Percentiles rank a stretch among this genome's conserved stretches.
Evolutionary conservation across 805 yeast species (phyloP).

Genomic region (Saccharomyces mikatae): DNA sequence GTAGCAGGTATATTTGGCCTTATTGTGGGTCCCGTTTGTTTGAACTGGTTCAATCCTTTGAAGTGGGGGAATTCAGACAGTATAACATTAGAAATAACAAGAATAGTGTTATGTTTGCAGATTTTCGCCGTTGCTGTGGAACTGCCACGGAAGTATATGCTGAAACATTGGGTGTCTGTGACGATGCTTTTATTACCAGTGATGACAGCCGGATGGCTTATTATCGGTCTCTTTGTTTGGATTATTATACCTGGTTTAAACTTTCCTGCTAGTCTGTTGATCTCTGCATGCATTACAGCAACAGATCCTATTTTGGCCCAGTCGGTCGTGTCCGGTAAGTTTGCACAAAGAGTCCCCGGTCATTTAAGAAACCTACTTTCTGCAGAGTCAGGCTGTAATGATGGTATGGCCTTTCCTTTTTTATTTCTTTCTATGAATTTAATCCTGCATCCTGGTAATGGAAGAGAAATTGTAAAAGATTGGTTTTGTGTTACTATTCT

Average conservation of each 20-base stretch:
- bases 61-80: slow-evolving; percentile 81
- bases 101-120: slow-evolving; percentile 78
- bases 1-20: slow-evolving; percentile 80
- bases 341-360: slow-evolving; percentile 88
- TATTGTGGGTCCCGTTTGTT: slow-evolving; percentile 80
- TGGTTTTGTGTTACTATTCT: slow-evolving; percentile 72
- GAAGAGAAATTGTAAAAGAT: slow-evolving; percentile 62
- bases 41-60: slow-evolving; percentile 75
- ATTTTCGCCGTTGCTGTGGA: slow-evolving; percentile 94
- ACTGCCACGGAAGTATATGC: slow-evolving; percentile 82
- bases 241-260: slow-evolving; percentile 62
- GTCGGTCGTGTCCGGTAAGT: slow-evolving; percentile 86
- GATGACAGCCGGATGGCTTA: slow-evolving; percentile 85
- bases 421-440: slow-evolving; percentile 63
- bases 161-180: slow-evolving; percentile 74
- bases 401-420: slow-evolving; percentile 94
- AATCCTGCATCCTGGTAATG: slow-evolving; percentile 56
- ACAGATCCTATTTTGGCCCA: slow-evolving; percentile 94
- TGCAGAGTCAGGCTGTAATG: slow-evolving; percentile 85
- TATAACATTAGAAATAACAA: slow-evolving; percentile 73
- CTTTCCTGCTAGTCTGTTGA: slow-evolving; percentile 63
- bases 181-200: slow-evolving; percentile 69
- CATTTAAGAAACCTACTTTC: slow-evolving; percentile 75
- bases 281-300: slow-evolving; percentile 86
- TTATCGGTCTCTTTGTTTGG: slow-evolving; percentile 76